Percentiles rank a stretch among this genome's conserved stretches.
Conservation (phyloP, 495 filamentous ascomycete genomes). For the Mytilinidion resinicola region DNA sequence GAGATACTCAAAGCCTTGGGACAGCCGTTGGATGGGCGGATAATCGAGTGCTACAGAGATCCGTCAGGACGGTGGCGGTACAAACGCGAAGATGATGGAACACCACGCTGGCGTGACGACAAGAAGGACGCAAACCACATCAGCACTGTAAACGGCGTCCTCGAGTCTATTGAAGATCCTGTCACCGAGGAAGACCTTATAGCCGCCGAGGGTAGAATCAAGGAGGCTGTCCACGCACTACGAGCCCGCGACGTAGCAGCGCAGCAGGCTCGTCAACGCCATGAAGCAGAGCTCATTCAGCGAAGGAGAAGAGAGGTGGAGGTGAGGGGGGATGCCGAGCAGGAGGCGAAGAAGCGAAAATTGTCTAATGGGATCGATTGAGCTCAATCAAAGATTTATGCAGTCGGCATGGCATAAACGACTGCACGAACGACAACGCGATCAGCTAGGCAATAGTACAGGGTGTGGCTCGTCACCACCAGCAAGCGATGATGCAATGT, state of each 20-base stretch:
- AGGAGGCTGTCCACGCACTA: conserved; percentile 39
- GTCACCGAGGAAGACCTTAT: conserved; percentile 63
- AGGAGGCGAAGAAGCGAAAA: conserved; percentile 2
- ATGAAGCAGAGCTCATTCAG: not conserved
- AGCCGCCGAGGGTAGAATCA: conserved; percentile 54
- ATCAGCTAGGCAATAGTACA: too few relatives aligned
- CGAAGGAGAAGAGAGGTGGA: not conserved
- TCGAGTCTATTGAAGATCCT: conserved; percentile 73
- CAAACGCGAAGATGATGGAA: conserved; percentile 35
- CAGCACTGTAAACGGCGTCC: conserved; percentile 67
- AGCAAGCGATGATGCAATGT: too few relatives aligned
- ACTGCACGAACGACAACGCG: too few relatives aligned
- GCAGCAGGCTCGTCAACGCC: not conserved
- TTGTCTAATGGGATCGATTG: conserved; percentile 1
- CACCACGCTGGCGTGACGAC: conserved; percentile 77
- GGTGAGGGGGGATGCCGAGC: not conserved
- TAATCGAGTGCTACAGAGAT: conserved; percentile 85
- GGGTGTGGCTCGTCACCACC: too few relatives aligned
- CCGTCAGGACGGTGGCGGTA: conserved; percentile 68
- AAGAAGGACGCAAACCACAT: conserved; percentile 88
- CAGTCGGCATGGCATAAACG: too few relatives aligned
- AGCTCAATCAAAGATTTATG: too few relatives aligned
- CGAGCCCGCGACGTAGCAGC: not conserved
- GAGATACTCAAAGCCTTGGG: conserved; percentile 63
- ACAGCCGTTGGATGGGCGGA: conserved; percentile 68